Evolutionary conservation across 129 eudicot species (phyloP), one percentile per base, ranked within the genome.

Genomic region (Flaveria trinervia): DNA sequence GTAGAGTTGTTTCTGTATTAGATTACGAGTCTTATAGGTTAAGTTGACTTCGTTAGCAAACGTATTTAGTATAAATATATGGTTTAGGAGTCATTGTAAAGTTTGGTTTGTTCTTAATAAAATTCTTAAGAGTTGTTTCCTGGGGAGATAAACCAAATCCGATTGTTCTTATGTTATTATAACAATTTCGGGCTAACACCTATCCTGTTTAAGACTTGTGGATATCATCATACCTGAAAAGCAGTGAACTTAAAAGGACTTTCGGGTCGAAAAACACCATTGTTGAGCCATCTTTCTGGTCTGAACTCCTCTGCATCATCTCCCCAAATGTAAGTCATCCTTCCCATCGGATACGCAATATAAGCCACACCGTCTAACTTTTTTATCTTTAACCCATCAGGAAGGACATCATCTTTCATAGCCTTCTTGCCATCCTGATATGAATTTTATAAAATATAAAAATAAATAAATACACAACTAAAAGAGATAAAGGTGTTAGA

Each of bases 321-420:
- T 41, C 97, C 95, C 97, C 97, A 92, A 65, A 92, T 68, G 48
- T 68, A 81, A 26, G 79, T 75, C 90, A 92, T 87, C 75, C 97
- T 75, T 39, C 92, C 97, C 97, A 92, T 92, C 0, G 95, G 83
- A 79, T 75, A 87, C 36, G 89, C 59, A 43, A 79, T 73, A 73
- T 81, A 90, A 10, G 49, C 78, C 14, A 90, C 65, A 7, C 81
- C 72, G 54, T 85, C 84, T 23, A 89, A 92, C 75, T 85, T 85
- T 80, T 85, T 90, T 49, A 90, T 74, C 52, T 80, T 80, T 16
- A 79, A 81, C 14, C 96, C 92, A 74, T 87, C 88, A 2, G 96
- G 92, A 51, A 90, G 77, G 50, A 78, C 62, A 74, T 87, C 92
- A 22, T 90, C 96, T 59, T 79, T 80, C 61, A 57, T 78, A 11